Percentiles rank a stretch among this genome's conserved stretches.
phyloP scores from a whole-genome alignment of 2,329 filamentous ascomycete species.

The Aspergillus niger region DNA sequence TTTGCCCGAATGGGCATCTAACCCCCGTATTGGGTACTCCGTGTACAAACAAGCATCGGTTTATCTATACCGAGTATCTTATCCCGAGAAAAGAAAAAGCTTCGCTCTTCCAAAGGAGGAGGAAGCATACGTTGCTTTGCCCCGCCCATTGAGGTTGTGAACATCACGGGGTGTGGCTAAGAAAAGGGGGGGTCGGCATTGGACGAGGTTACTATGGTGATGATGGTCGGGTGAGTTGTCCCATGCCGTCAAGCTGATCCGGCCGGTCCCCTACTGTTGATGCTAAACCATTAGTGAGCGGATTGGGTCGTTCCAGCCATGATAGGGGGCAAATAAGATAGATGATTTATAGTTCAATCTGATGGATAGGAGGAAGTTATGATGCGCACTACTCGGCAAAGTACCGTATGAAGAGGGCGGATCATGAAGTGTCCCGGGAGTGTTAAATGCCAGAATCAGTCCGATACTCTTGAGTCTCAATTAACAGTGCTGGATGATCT shows the following conservation, averaged over 20 bases:
- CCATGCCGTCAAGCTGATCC: too few species aligned
- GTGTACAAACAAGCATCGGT: background rate
- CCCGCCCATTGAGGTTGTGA: background rate
- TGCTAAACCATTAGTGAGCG: background rate
- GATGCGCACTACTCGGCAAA: too few species aligned
- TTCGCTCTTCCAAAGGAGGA: background rate
- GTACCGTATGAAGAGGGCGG: too few species aligned
- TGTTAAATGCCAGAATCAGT: too few species aligned
- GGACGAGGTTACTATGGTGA: conserved; percentile 1
- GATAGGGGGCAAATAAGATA: background rate
- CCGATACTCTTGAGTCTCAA: too few species aligned
- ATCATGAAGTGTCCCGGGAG: too few species aligned
- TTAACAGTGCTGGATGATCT: background rate
- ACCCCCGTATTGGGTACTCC: background rate
- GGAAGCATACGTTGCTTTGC: background rate
- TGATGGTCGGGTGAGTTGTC: background rate
- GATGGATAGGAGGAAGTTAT: too few species aligned
- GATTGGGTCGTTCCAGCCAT: background rate
- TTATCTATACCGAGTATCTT: background rate
- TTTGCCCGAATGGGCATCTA: background rate
- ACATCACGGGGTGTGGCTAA: background rate
- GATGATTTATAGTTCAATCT: background rate
- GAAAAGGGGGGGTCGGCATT: background rate
- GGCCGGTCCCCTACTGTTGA: too few species aligned
- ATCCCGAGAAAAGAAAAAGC: background rate